Base-by-base conservation (phyloP, 345 rosid species). In the Psidium guajava region DNA sequence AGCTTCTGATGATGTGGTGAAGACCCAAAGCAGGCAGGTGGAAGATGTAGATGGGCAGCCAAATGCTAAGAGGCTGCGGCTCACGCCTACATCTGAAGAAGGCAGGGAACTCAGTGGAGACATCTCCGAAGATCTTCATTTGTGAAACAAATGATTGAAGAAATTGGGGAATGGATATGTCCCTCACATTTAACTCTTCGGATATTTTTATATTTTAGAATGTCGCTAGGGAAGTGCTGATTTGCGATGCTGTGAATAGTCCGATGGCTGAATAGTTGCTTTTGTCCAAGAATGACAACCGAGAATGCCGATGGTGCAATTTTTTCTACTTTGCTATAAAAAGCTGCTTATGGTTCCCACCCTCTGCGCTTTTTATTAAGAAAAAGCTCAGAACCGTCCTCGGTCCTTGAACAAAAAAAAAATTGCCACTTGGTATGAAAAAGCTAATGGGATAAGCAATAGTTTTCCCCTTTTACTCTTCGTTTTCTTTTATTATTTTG, bases 21-120 rank as follows among this genome's bases (percentile, higher is more conserved):
- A 47, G 36, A 50, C 50, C 49, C 52, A 13, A 15, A 69, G 54
- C 69, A 54, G 57, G 52, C 25, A 82, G n/a, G 82, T 51, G 49
- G 57, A 32, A 54, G 93, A 87, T 52, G 82, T 82, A 51, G 87
- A 86, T 20, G 98, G 89, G 86, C 85, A 91, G 82, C 92, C 87
- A 88, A 90, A 90, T 87, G 89, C 94, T 18, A 96, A 96, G 89
- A 90, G 96, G 88, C 91, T 85, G 40, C 89, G 92, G 87, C 87
- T 94, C 53, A 74, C 89, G 18, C 83, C 90, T 47, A 64, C 85
- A 11, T 49, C 11, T 25, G 94, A 90, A 85, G 94, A 90, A 85
- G 89, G 80, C 36, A 90, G 88, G 8, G 88, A 82, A 56, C 22
- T 52, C 11, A 24, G 15, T 7, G 88, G 83, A 82, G 81, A 82